These are phyloP conservation scores for Microdochium nivale DNA, from an alignment of 2,329 filamentous ascomycete species.

Conservation along the genomic window DNA sequence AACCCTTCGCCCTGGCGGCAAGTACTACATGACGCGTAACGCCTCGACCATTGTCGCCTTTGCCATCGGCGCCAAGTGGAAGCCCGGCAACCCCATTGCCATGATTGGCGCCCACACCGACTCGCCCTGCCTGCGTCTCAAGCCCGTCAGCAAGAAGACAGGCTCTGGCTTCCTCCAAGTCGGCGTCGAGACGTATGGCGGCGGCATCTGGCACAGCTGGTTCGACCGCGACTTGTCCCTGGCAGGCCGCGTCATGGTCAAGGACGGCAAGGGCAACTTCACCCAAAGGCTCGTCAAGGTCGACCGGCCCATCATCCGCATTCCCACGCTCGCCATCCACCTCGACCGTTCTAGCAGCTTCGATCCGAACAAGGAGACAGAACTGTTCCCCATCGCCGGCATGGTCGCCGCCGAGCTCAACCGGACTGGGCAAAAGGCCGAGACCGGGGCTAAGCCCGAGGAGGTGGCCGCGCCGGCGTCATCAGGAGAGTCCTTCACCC, in stretches of 20 bases:
- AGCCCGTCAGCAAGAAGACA: conserved; percentile 87
- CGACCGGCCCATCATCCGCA: conserved; percentile 80
- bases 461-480: conserved; percentile 23
- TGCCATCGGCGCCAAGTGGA: conserved; percentile 84
- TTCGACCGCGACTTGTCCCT: conserved; percentile 92
- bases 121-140: conserved; percentile 83
- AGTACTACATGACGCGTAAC: conserved; percentile 95
- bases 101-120: conserved; percentile 97
- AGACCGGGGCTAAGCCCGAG: conserved; percentile 32
- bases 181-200: conserved; percentile 93
- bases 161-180: conserved; percentile 86
- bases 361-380: conserved; percentile 92
- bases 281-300: conserved; percentile 83
- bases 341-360: conserved; percentile 81
- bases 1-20: conserved; percentile 73
- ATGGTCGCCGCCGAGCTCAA: conserved; percentile 84
- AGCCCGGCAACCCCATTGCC: conserved; percentile 78
- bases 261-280: conserved; percentile 63
- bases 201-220: conserved; percentile 96
- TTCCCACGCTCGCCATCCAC: conserved; percentile 91
- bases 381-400: conserved; percentile 88
- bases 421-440: conserved; percentile 42
- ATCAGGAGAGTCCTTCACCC: conserved; percentile 54
- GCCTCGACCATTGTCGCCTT: conserved; percentile 88
- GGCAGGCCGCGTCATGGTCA: conserved; percentile 80